Conservation (phyloP, 2,329 filamentous ascomycete genomes). For the Phaeosphaeria sp. region DNA sequence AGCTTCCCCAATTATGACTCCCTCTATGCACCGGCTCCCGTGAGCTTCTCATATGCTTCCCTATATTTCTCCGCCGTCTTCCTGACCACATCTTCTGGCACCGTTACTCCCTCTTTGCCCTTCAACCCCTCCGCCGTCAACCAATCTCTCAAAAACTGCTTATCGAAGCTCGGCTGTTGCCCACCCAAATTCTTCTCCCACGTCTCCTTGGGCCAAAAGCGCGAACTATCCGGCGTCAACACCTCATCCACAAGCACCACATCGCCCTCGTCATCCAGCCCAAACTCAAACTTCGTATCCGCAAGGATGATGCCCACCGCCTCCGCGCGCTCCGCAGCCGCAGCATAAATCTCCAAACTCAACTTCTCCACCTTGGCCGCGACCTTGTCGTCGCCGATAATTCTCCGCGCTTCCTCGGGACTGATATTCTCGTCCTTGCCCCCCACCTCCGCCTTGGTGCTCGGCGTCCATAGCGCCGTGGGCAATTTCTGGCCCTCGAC, state of each 20-base stretch:
- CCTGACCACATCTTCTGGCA: constrained; percentile 73
- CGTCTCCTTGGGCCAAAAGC: constrained; percentile 81
- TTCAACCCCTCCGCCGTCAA: constrained; percentile 74
- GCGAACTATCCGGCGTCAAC: constrained; percentile 74
- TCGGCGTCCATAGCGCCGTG: constrained; percentile 76
- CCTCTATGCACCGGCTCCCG: constrained; percentile 49
- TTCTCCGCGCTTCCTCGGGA: constrained; percentile 62
- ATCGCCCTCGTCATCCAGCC: constrained; percentile 66
- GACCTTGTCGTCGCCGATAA: constrained; percentile 69
- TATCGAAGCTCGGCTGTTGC: constrained; percentile 86
- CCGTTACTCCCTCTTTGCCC: constrained; percentile 73
- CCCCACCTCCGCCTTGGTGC: constrained; percentile 82
- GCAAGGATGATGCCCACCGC: constrained; percentile 77
- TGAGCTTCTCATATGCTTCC: constrained; percentile 76
- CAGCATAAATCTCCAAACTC: constrained; percentile 68
- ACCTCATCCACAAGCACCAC: constrained; percentile 85
- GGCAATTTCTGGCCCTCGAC: constrained; percentile 73
- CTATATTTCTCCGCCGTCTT: constrained; percentile 75
- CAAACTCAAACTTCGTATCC: constrained; percentile 81
- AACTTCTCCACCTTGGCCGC: constrained; percentile 70
- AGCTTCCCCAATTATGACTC: too few relatives aligned
- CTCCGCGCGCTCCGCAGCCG: constrained; percentile 68
- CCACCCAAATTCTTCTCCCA: constrained; percentile 70
- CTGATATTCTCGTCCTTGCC: constrained; percentile 86
- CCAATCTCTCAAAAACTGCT: constrained; percentile 79